Conservation (phyloP, 2,329 filamentous ascomycete genomes). For the Blastomyces percursus region DNA sequence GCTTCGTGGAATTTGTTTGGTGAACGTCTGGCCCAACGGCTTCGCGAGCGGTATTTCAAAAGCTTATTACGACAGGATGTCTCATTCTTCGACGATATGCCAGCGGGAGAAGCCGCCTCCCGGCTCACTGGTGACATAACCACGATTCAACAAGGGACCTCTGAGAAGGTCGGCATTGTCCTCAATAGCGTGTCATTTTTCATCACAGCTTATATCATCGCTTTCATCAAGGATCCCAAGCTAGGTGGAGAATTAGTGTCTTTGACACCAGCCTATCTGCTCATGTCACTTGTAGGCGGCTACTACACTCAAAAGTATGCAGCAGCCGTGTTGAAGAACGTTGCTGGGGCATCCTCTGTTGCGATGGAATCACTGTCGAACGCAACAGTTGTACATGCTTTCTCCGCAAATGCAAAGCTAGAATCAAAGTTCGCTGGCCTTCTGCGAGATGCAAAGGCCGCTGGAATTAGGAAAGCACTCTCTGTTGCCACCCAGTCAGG, state of each 20-base stretch:
- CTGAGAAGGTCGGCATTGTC: constrained; percentile 41
- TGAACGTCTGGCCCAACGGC: constrained; percentile 46
- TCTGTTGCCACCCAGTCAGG: constrained; percentile 46
- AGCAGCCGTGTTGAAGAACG: constrained; percentile 37
- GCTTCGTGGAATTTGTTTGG: constrained; percentile 50
- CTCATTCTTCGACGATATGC: constrained; percentile 37
- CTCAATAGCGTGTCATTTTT: constrained; percentile 38
- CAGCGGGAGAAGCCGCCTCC: constrained; percentile 38
- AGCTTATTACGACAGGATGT: constrained; percentile 46
- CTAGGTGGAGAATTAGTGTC: constrained; percentile 38
- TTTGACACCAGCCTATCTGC: constrained; percentile 36
- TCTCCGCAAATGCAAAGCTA: constrained; percentile 45
- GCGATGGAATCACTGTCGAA: constrained; percentile 49
- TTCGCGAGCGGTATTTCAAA: constrained; percentile 48
- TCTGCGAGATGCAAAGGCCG: constrained; percentile 38
- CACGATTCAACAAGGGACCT: constrained; percentile 38
- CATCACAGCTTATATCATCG: constrained; percentile 39
- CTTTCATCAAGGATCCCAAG: constrained; percentile 38
- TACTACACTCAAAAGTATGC: constrained; percentile 37
- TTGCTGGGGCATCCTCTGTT: constrained; percentile 47
- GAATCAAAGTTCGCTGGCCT: constrained; percentile 45
- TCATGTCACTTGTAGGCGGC: constrained; percentile 37
- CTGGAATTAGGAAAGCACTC: constrained; percentile 46
- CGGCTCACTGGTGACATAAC: constrained; percentile 39
- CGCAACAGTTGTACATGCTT: constrained; percentile 49